Base-by-base conservation (phyloP, 306 rosid genomes). In the Rosa lucieae region DNA sequence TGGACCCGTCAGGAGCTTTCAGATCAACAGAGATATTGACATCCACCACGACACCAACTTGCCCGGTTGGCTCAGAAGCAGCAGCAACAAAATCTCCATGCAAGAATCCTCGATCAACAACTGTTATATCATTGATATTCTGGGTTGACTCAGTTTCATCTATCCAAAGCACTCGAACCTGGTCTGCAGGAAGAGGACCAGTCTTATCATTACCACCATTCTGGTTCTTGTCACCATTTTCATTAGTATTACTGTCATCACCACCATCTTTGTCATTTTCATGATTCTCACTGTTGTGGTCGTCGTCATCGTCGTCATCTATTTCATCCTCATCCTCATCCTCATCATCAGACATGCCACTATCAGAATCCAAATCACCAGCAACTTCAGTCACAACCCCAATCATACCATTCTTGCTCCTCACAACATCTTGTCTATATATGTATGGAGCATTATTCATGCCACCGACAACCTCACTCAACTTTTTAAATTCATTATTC, bases 31-130 rank as follows among this genome's bases (percentile, higher is more conserved):
- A 76, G 0, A 93, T 96, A 82, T 88, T 90, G 77, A 93, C 99
- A 88, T 96, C 96, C 82, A 96, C 93, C 83, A 96, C 98, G 10
- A 93, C 93, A 86, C 99, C 99, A 65, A 93, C 90, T 89, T 93
- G 99, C 84, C 99, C 98, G 3, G 97, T 91, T 39, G 97, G 97
- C 58, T 93, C 92, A 23, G 89, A 89, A 76, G 92, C 90, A 69
- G 96, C 63, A 73, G 98, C 99, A 85, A 90, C 96, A 83, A 79
- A 96, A 87, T 93, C 98, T 32, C 99, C 98, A 86, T 93, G 99
- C 83, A 96, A 86, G 79, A 96, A 96, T 5, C 97, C 98, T 10
- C 99, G 89, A 81, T 96, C 98, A 77, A 91, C 81, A 75, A 96
- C 90, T 21, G 84, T 77, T 39, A 93, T n/a, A 0, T 90, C 94